phyloP scores from a whole-genome alignment of 169 alveolate genomes.

The Eimeria praecox region DNA sequence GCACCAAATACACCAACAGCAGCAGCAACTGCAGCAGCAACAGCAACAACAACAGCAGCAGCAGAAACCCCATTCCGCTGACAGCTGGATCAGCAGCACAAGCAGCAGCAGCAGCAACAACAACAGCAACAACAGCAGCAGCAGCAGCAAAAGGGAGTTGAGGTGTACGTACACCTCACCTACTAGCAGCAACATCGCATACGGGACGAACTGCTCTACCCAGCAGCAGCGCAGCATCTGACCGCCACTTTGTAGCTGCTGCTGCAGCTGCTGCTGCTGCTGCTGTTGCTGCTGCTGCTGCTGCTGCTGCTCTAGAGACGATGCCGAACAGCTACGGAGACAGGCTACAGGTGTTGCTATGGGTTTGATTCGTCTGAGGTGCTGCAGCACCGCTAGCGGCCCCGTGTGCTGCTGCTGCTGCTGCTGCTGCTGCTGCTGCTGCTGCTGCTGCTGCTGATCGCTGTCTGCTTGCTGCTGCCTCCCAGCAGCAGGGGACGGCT shows the following conservation, averaged over 20 bases:
- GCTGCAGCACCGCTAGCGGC: conserved; percentile 29
- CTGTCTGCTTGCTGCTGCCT: not conserved
- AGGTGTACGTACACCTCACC: conserved; percentile 16
- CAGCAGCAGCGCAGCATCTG: conserved; percentile 72
- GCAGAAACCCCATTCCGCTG: no score
- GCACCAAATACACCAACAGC: not conserved
- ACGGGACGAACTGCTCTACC: conserved; percentile 56
- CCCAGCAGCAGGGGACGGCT: not conserved
- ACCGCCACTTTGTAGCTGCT: conserved; percentile 20
- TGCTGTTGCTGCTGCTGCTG: conserved; percentile 38
- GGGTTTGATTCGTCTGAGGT: conserved; percentile 21
- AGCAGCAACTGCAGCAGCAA: not conserved
- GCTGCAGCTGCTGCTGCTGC: conserved; percentile 14
- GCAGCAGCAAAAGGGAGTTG: not conserved
- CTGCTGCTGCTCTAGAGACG: conserved; percentile 44
- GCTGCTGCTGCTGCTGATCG: not conserved
- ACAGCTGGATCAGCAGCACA: not conserved
- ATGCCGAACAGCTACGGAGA: conserved; percentile 39
- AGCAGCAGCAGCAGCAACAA: conserved; percentile 8
- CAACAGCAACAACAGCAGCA: not conserved
- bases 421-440: conserved; percentile 34
- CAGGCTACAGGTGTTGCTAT: conserved; percentile 23
- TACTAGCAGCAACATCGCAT: conserved; percentile 31
- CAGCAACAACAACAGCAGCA: not conserved
- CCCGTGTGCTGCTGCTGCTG: conserved; percentile 39